A percentile compares a stretch with the other conserved stretches of the same genome.
Evolutionary conservation across 805 yeast species (phyloP).

Genomic region (Nakazawaea ernobii): DNA sequence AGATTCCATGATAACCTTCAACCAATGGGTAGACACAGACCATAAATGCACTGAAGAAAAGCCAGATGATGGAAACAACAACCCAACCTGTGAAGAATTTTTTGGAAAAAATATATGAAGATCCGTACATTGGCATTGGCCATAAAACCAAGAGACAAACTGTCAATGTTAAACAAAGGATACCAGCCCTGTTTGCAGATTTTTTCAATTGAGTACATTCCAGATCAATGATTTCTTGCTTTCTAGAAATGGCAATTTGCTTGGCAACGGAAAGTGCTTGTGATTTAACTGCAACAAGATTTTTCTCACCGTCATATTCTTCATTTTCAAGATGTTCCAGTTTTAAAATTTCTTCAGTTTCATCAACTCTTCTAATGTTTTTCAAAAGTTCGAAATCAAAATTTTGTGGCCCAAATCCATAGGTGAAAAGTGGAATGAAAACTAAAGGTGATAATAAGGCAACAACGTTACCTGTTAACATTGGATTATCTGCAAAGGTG

Average conservation of each 20-base stretch:
- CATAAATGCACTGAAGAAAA: constrained; percentile 57
- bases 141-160: constrained; percentile 64
- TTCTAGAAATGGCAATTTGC: constrained; percentile 19
- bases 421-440: constrained; percentile 60
- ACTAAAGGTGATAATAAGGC: constrained; percentile 71
- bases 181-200: constrained; percentile 58
- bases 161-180: constrained; percentile 55
- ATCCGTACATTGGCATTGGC: constrained; percentile 96
- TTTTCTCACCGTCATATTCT: constrained; percentile 18
- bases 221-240: constrained; percentile 26
- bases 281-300: constrained; percentile 2
- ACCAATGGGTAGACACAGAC: constrained; percentile 66
- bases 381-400: constrained; percentile 69
- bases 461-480: constrained; percentile 85
- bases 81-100: constrained; percentile 88
- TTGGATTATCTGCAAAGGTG: constrained; percentile 82
- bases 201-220: constrained; percentile 48
- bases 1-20: constrained; percentile 69
- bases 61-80: constrained; percentile 75
- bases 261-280: constrained; percentile 9
- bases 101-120: constrained; percentile 68
- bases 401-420: constrained; percentile 59
- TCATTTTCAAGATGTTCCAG: constrained; percentile 30
- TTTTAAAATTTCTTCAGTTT: constrained; percentile 53
- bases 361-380: constrained; percentile 61